Evolutionary conservation across 2,329 filamentous ascomycete species (phyloP), one percentile per base, ranked within the genome.

Genomic region (Clonostachys sp.): DNA sequence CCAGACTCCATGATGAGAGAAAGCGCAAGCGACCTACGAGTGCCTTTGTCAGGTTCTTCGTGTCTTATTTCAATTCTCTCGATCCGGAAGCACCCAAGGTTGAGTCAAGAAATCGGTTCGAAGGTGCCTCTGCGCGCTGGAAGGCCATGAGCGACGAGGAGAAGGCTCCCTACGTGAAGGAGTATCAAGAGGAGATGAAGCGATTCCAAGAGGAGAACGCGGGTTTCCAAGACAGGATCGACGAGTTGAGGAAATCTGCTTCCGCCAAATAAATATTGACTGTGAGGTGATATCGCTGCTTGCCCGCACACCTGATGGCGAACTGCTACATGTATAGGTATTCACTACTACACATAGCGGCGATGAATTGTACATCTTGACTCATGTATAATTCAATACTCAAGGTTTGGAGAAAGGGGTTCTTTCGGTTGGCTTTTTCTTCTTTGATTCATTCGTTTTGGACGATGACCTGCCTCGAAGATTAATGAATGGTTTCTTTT

Each of bases 1-100:
- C 42, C 30, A 50, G 50, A 42, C 70, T 82, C 52, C 52, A 50
- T 3, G 79, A 83, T 55, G 62, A 70, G 4, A 77, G 79, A 39
- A 51, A 65, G 34, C 78, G 78, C 52, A 73, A 70, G 59, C 55
- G 52, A 35, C 55, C 69, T 12, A 0, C 35, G 12, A 56, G 46
- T 12, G 20, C 67, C 24, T 80, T 57, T 52, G 43, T 46, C 9
- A 48, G 63, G 5, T 81, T 63, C 58, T 47, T 66, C 48, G 71
- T 62, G 59, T 54, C 55, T 8, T 56, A 59, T 33, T 64, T 63
- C 39, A 56, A 61, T 0, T 40, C 33, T 5, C 49, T 48, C 20
- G 5, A 17, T 5, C 35, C 39, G 30, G 5, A n/a, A 4, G 38
- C 39, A 6, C 2, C 60, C 10, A 2, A 12, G 5, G 63, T 64